Conservation (phyloP, 1,284 basidiomycete genomes). For the Trametes pubescens region DNA sequence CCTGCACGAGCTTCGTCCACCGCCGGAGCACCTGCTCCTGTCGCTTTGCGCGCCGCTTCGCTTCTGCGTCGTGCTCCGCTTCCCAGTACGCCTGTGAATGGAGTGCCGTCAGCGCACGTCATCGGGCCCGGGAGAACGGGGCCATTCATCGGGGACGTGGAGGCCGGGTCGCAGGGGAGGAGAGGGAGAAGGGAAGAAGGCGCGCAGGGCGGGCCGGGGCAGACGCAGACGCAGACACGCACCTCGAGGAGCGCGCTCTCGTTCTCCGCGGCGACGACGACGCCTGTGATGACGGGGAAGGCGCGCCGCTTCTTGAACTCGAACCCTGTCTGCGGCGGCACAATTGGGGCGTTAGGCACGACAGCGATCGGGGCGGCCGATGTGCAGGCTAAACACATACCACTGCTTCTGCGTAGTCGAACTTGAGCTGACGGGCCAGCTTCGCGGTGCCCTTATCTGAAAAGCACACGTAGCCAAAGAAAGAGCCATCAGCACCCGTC, state of each 20-base stretch:
- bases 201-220: not conserved
- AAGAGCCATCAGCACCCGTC: not conserved
- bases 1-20: conserved; percentile 91
- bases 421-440: conserved; percentile 86
- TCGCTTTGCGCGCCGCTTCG: conserved; percentile 79
- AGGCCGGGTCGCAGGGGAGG: not conserved
- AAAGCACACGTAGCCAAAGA: conserved; percentile 4
- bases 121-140: not conserved
- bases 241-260: conserved; percentile 84
- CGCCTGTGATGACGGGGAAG: conserved; percentile 85
- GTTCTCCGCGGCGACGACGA: conserved; percentile 88
- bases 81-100: conserved; percentile 80
- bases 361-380: conserved; percentile 15
- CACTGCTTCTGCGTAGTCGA: conserved; percentile 95
- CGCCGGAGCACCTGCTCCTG: conserved; percentile 87
- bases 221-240: conserved; percentile 11
- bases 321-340: conserved; percentile 76
- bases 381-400: conserved; percentile 52
- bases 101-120: conserved; percentile 5
- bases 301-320: conserved; percentile 95
- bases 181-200: not conserved
- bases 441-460: conserved; percentile 90
- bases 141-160: conserved; percentile 7
- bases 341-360: conserved; percentile 18
- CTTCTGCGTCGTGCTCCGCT: conserved; percentile 78